Percentiles rank a stretch among this genome's conserved stretches.
These are phyloP conservation scores for Hyphopichia fennica DNA, from an alignment of 1,139 yeast species.

Conservation along the genomic window DNA sequence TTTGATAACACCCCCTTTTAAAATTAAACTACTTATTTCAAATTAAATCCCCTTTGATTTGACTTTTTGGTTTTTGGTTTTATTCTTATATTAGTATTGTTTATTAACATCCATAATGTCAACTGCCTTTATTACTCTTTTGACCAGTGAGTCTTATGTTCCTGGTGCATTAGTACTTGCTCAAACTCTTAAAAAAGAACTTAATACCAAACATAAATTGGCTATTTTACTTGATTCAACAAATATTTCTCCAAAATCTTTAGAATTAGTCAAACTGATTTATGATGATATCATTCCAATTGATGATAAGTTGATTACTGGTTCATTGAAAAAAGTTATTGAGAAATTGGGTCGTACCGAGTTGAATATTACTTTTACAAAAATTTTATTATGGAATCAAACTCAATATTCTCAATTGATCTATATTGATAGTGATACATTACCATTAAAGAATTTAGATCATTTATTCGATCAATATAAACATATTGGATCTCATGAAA, in stretches of 20 bases:
- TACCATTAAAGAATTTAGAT: slow-evolving; percentile 26
- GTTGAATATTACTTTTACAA: slow-evolving; percentile 27
- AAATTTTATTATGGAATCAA: slow-evolving; percentile 29
- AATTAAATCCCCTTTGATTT: no score
- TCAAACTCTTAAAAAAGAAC: slow-evolving; percentile 17
- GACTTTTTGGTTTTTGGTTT: no score
- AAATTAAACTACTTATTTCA: no score
- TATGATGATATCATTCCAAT: slow-evolving; percentile 28
- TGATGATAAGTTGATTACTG: slow-evolving; percentile 17
- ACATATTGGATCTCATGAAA: slow-evolving; percentile 10
- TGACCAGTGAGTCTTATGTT: slow-evolving; percentile 28
- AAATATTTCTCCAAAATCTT: slow-evolving; percentile 16
- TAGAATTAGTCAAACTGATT: slow-evolving; percentile 15
- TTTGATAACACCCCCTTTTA: background rate
- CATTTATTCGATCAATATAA: slow-evolving; percentile 17
- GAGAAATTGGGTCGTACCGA: slow-evolving; percentile 26
- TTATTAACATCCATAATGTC: no score
- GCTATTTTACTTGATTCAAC: slow-evolving; percentile 22
- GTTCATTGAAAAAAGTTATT: slow-evolving; percentile 20
- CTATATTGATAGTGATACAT: slow-evolving; percentile 32
- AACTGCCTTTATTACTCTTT: slow-evolving; percentile 29
- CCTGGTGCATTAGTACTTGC: slow-evolving; percentile 34
- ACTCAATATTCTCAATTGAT: slow-evolving; percentile 22
- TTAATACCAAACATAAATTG: slow-evolving; percentile 19
- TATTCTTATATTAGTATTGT: no score